Evolutionary conservation across 352 stramenopile species (phyloP).

Genomic region (Peronosclerospora sorghi): DNA sequence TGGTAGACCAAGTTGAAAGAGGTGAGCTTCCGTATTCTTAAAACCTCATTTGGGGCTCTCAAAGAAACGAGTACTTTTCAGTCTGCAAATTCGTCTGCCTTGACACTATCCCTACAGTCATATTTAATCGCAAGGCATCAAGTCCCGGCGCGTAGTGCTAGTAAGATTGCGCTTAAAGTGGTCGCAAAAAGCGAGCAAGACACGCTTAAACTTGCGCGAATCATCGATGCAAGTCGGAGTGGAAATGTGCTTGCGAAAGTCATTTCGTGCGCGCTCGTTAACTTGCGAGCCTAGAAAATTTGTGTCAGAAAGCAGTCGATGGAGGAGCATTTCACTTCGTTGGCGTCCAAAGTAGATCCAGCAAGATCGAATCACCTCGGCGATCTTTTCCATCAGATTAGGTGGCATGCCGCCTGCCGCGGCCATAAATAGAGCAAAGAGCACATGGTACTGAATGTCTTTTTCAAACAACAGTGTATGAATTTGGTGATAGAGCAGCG

Average conservation of each 20-base stretch:
- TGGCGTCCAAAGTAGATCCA: slow-evolving; percentile 59
- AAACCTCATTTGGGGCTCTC: too few species aligned
- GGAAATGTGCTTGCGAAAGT: slow-evolving; percentile 53
- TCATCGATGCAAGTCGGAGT: slow-evolving; percentile 57
- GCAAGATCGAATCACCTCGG: slow-evolving; percentile 62
- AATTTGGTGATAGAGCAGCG: slow-evolving; percentile 52
- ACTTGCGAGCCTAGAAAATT: slow-evolving; percentile 57
- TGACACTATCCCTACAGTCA: too few species aligned
- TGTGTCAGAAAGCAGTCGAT: slow-evolving; percentile 44
- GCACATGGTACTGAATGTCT: slow-evolving; percentile 58
- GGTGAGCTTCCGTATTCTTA: too few species aligned
- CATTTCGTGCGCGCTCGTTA: slow-evolving; percentile 28
- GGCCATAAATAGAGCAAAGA: slow-evolving; percentile 59
- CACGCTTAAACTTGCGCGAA: slow-evolving; percentile 69
- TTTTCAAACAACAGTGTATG: slow-evolving; percentile 74
- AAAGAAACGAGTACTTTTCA: too few species aligned
- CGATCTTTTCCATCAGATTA: slow-evolving; percentile 50
- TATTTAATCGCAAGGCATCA: slow-evolving; percentile 11
- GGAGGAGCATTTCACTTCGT: slow-evolving; percentile 51
- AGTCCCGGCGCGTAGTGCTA: slow-evolving; percentile 3
- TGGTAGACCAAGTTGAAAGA: neutral
- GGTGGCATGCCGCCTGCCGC: slow-evolving; percentile 44
- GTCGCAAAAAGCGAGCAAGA: slow-evolving; percentile 64
- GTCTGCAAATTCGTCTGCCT: too few species aligned
- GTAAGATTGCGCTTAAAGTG: slow-evolving; percentile 58